These are phyloP conservation scores for Theileria parva DNA, from an alignment of 169 alveolate species.

Conservation along the genomic window DNA sequence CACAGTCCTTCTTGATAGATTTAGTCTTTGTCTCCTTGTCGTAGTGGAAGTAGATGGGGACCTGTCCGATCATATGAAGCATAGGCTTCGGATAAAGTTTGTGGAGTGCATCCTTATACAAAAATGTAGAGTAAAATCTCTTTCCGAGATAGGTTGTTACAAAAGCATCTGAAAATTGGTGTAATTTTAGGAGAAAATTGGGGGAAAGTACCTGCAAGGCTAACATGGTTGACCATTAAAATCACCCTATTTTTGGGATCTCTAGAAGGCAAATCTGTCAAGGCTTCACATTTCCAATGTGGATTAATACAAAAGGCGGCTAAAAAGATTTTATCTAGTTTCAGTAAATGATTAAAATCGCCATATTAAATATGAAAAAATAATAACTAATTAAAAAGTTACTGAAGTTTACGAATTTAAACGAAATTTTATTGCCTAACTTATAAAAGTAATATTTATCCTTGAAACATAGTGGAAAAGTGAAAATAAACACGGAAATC, in stretches of 20 bases:
- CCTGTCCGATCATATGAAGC: constrained; percentile 18
- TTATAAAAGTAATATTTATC: constrained; percentile 17
- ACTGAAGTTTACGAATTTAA: constrained; percentile 11
- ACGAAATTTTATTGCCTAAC: constrained; percentile 20
- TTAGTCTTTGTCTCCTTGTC: constrained; percentile 49
- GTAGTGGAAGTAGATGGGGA: constrained; percentile 41
- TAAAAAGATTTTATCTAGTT: background rate
- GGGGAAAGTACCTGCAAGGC: constrained; percentile 6
- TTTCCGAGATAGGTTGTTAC: constrained; percentile 20
- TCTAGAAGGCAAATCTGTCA: constrained; percentile 44
- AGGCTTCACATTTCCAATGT: constrained; percentile 31
- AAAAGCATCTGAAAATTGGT: constrained; percentile 31
- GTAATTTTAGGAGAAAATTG: background rate
- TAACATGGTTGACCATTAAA: constrained; percentile 51
- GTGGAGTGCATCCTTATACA: constrained; percentile 64
- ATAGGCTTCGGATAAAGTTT: constrained; percentile 20
- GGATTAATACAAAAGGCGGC: constrained; percentile 23
- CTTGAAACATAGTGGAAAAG: constrained; percentile 18
- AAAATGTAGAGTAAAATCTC: constrained; percentile 3
- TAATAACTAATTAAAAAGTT: background rate
- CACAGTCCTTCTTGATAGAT: constrained; percentile 31
- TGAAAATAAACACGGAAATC: background rate
- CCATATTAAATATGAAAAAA: background rate
- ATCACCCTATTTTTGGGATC: constrained; percentile 24
- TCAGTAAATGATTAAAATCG: background rate